phyloP scores from a whole-genome alignment of 2,329 filamentous ascomycete species.

The Penicillium sp. region DNA sequence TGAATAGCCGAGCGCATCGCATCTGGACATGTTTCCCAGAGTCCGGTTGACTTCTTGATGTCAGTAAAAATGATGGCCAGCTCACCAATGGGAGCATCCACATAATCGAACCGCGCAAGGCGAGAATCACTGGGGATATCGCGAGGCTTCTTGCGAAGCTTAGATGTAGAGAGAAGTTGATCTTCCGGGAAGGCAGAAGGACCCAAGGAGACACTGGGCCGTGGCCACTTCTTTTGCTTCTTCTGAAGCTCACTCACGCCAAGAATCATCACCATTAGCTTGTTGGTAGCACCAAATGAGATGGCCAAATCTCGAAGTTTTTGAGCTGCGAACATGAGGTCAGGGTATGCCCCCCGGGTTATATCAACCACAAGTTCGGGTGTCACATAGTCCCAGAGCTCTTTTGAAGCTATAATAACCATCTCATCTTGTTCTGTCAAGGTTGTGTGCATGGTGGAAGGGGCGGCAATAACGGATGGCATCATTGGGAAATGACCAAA shows the following conservation, averaged over 20 bases:
- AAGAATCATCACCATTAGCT: slow-evolving; percentile 99
- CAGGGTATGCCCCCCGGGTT: slow-evolving; percentile 77
- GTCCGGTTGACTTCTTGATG: slow-evolving; percentile 94
- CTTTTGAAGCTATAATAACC: slow-evolving; percentile 83
- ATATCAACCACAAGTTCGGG: slow-evolving; percentile 91
- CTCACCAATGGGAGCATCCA: slow-evolving; percentile 85
- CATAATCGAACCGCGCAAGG: slow-evolving; percentile 83
- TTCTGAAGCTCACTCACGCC: slow-evolving; percentile 88
- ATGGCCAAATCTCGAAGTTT: slow-evolving; percentile 94
- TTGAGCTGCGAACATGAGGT: slow-evolving; percentile 92
- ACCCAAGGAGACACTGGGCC: slow-evolving; percentile 81
- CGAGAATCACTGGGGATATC: slow-evolving; percentile 75
- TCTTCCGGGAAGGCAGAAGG: slow-evolving; percentile 68
- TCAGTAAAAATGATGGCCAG: slow-evolving; percentile 96
- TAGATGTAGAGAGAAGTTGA: slow-evolving; percentile 61
- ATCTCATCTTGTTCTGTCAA: slow-evolving; percentile 90
- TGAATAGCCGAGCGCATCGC: slow-evolving; percentile 97
- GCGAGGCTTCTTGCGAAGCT: slow-evolving; percentile 61
- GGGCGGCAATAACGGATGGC: slow-evolving; percentile 88
- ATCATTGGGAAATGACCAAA: slow-evolving; percentile 94
- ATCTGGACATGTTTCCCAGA: slow-evolving; percentile 93
- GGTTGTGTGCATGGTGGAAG: slow-evolving; percentile 74
- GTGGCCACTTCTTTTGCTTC: slow-evolving; percentile 71
- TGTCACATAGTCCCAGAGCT: slow-evolving; percentile 92
- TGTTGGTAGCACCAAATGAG: slow-evolving; percentile 87